A percentile compares a stretch with the other conserved stretches of the same genome.
Evolutionary conservation across 2,329 filamentous ascomycete species (phyloP).

Genomic region (Neonectria coccinea): DNA sequence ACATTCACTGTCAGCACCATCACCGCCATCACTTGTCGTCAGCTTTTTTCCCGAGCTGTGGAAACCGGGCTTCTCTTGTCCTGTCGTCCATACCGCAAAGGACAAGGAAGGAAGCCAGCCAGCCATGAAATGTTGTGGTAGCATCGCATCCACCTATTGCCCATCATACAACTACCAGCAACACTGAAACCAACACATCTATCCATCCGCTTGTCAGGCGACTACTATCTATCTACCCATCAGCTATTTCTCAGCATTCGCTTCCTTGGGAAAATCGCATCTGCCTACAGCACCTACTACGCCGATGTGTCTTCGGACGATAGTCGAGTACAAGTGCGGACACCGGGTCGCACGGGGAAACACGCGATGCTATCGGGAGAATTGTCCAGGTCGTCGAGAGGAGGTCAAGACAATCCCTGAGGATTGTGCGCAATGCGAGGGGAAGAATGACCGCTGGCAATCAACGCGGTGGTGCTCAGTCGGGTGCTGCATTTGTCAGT

Average conservation of each 20-base stretch:
- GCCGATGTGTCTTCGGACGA: constrained; percentile 50
- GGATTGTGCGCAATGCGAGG: constrained; percentile 52
- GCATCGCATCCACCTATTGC: constrained; percentile 9
- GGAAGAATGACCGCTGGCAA: constrained; percentile 40
- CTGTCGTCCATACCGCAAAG: constrained; percentile 9
- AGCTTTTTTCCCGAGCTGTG: not conserved
- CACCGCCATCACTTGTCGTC: not conserved
- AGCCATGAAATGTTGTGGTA: constrained; percentile 17
- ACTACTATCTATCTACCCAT: not conserved
- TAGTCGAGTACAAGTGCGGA: constrained; percentile 53
- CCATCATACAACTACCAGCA: constrained; percentile 4
- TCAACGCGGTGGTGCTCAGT: constrained; percentile 54
- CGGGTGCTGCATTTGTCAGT: constrained; percentile 49
- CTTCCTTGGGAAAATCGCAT: not conserved
- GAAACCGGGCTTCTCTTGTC: not conserved
- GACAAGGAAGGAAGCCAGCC: not conserved
- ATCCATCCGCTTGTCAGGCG: not conserved
- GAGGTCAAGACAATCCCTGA: constrained; percentile 48
- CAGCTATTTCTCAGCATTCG: not conserved
- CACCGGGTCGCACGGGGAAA: constrained; percentile 52
- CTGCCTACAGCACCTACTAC: not conserved
- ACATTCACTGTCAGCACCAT: not conserved
- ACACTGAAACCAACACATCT: constrained; percentile 9
- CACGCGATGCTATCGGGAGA: constrained; percentile 50
- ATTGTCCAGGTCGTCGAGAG: constrained; percentile 48